Evolutionary conservation across 2,329 filamentous ascomycete species (phyloP), one percentile per base, ranked within the genome.

Genomic region (Colletotrichum sp.): DNA sequence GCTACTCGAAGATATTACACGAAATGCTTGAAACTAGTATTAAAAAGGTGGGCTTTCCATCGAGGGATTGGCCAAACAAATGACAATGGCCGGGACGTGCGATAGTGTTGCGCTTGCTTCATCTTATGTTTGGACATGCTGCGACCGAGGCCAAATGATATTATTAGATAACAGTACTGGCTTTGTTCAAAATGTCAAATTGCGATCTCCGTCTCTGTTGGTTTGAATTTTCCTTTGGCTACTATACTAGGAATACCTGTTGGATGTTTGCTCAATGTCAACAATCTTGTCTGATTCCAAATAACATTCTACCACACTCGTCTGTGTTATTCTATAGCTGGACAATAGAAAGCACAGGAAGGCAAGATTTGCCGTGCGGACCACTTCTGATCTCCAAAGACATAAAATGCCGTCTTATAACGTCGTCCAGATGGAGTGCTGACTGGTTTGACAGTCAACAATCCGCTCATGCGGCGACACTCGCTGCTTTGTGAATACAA

Each of bases 91-190:
- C 16, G 36, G 16, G 16, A 18, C 15, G 16, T 39, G 15, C 15
- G 36, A 39, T 16, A 39, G 36, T 39, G 15, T 39, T 18, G 18
- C 39, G 9, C 18, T 49, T n/a, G 39, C 39, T 49, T 49, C 39
- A n/a, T 0, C 39, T 1, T n/a, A 49, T 1, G 8, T 5, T 49
- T n/a, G 39, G 9, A 12, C 5, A 49, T n/a, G 10, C 8, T n/a
- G 8, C n/a, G 39, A 39, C 16, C 15, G 36, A 39, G 8, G 16
- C 8, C 16, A 18, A 4, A 18, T 16, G 36, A 39, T 39, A 18
- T 18, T 18, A 39, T 15, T 15, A 36, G 34, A 36, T 15, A 36
- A 36, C 1, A 15, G 34, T 36, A 36, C 34, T 36, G 6, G 34
- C 6, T 36, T 8, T 36, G 6, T 15, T 15, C 34, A 7, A 36